A percentile compares a stretch with the other conserved stretches of the same genome.
Evolutionary conservation across 2,329 filamentous ascomycete species (phyloP).

Genomic region (Beauveria sp.): DNA sequence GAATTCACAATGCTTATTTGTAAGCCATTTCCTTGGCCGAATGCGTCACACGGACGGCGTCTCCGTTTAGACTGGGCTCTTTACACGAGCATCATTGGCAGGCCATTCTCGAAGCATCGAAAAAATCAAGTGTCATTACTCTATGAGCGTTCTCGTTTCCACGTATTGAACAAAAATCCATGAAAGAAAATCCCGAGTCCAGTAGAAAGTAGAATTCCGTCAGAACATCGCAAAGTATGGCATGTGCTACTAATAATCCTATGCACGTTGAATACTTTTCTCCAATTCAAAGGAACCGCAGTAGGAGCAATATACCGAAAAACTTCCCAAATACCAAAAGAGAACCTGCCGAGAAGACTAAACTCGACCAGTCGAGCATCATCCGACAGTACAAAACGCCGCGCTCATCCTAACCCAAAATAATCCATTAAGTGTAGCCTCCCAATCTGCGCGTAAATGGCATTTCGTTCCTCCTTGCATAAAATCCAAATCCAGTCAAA

Average conservation of each 20-base stretch:
- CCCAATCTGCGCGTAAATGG: not conserved
- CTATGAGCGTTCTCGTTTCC: not conserved
- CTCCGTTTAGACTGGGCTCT: not conserved
- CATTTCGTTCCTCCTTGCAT: not conserved
- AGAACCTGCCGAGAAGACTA: not conserved
- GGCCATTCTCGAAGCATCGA: too few relatives aligned
- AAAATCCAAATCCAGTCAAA: not conserved
- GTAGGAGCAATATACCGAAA: not conserved
- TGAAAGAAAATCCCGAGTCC: not conserved
- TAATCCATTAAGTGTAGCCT: not conserved
- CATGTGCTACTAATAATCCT: not conserved
- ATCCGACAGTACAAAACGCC: not conserved
- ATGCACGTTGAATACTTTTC: not conserved
- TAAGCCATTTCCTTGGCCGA: not conserved
- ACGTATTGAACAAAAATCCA: not conserved
- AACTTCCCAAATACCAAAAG: not conserved
- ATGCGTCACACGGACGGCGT: too few relatives aligned
- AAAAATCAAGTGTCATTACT: not conserved
- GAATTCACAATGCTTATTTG: not conserved
- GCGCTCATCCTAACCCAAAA: not conserved
- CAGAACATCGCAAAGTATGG: not conserved
- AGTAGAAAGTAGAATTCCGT: not conserved
- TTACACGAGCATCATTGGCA: not conserved
- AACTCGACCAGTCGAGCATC: slow-evolving; percentile 7
- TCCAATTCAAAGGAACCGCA: not conserved